Evolutionary conservation across 371 early-diverging fungal species (phyloP).

Genomic region (Mucor mucedo): DNA sequence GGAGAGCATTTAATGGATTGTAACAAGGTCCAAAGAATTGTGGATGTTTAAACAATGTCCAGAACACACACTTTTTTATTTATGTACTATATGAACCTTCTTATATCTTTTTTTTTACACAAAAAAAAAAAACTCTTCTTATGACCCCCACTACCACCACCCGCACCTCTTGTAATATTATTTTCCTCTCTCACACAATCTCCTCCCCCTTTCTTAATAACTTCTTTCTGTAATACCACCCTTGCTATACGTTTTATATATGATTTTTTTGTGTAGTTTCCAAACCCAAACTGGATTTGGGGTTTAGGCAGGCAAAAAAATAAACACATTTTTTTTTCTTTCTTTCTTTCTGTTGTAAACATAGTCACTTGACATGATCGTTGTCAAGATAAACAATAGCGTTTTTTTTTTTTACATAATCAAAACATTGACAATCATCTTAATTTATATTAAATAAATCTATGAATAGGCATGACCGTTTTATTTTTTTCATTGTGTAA

Average conservation of each 20-base stretch:
- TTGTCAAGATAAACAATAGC: no score
- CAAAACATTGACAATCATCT: no score
- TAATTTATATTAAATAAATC: no score
- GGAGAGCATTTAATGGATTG: conserved; percentile 67
- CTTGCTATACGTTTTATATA: conserved; percentile 8
- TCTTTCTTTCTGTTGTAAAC: no score
- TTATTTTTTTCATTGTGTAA: no score
- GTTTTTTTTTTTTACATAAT: no score
- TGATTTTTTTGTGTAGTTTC: neutral
- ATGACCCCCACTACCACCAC: neutral
- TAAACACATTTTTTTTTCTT: no score
- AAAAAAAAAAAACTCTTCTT: conserved; percentile 8
- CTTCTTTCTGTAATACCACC: neutral
- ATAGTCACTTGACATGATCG: no score
- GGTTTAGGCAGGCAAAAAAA: neutral
- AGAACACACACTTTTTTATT: neutral
- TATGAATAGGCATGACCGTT: no score
- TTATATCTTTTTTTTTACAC: conserved; percentile 2
- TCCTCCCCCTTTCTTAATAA: neutral
- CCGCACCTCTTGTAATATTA: conserved; percentile 12
- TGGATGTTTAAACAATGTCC: conserved; percentile 15
- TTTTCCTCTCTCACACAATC: neutral
- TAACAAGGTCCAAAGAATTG: conserved; percentile 55
- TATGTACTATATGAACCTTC: neutral
- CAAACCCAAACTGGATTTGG: conserved; percentile 20